Evolutionary conservation across 441 rosid genomes (phyloP), one percentile per base, ranked within the genome.

Genomic region (Adansonia grandidieri): DNA sequence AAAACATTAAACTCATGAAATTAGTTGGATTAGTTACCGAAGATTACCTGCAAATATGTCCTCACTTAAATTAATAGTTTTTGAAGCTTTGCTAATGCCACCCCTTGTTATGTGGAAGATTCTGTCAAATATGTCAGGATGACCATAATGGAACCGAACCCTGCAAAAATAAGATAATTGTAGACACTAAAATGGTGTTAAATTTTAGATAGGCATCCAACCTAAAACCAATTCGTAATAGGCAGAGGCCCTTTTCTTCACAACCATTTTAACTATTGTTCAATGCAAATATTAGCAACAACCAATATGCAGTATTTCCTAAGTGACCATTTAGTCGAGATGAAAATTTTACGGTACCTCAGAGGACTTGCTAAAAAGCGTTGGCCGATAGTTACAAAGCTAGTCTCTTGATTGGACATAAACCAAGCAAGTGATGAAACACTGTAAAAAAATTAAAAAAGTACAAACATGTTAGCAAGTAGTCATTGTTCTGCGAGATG

Each of bases 141-240:
- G 99, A 56, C 99, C 98, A 78, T 96, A 96, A 64, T 96, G 99
- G 88, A 96, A 96, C 4, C 98, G 90, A n/a, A 94, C 99, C 89
- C 98, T 96, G 88, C 73, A 83, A 53, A 54, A 63, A 80, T 24
- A 62, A 73, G 71, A 84, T 48, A 57, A 61, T 79, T 60, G 48
- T 9, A 78, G 54, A 77, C 51, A 60, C 63, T 77, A 28, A 54
- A 77, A 78, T 58, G 37, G 24, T 78, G 51, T 40, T 64, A 64
- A 64, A 40, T 37, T 37, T 37, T 64, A 64, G 20, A 37, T 15
- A 11, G 69, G n/a, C 22, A 1, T 45, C 47, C 69, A 64, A 7
- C 45, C 22, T n/a, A 64, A 64, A 64, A 64, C 69, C 69, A 37
- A 64, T 15, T 64, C 22, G 69, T 64, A 64, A 37, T 64, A 64